Conservation (phyloP, 371 early-diverging fungal genomes). For the Mortierella sp. region DNA sequence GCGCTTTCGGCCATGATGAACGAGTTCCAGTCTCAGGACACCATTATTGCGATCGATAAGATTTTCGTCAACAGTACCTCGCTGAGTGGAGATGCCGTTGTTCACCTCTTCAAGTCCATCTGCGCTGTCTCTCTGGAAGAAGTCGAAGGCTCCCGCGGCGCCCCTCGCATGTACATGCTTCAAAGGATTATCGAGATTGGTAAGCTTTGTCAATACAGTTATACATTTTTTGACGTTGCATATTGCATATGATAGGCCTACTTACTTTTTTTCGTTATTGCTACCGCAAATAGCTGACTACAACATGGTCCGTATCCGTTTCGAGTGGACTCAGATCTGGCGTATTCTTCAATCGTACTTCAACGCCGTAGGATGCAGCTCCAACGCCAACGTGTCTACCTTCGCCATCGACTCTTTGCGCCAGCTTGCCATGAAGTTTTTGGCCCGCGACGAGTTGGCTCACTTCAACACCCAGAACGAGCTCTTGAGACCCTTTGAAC, state of each 20-base stretch:
- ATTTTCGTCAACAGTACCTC: slow-evolving; percentile 74
- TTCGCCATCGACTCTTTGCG: slow-evolving; percentile 81
- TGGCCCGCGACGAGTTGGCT: slow-evolving; percentile 80
- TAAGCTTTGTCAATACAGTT: slow-evolving; percentile 37
- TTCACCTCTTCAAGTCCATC: slow-evolving; percentile 59
- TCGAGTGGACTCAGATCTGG: slow-evolving; percentile 84
- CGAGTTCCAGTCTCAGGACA: slow-evolving; percentile 66
- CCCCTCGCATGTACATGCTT: slow-evolving; percentile 64
- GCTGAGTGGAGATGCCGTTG: slow-evolving; percentile 61
- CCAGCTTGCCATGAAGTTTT: slow-evolving; percentile 79
- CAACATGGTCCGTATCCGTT: slow-evolving; percentile 75
- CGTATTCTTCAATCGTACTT: slow-evolving; percentile 76
- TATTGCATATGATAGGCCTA: neutral
- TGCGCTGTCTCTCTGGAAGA: slow-evolving; percentile 60
- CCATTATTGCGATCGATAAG: slow-evolving; percentile 78
- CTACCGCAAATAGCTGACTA: slow-evolving; percentile 53
- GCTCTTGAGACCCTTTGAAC: slow-evolving; percentile 79
- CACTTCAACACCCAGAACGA: slow-evolving; percentile 80
- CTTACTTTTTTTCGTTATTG: slow-evolving; percentile 8
- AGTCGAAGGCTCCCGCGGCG: slow-evolving; percentile 55
- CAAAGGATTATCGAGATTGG: slow-evolving; percentile 71
- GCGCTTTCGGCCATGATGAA: slow-evolving; percentile 61
- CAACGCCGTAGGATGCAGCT: slow-evolving; percentile 72
- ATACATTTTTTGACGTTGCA: neutral
- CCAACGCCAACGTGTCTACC: slow-evolving; percentile 67